A percentile compares a stretch with the other conserved stretches of the same genome.
phyloP scores from a whole-genome alignment of 768 basidiomycete genomes.

The Tylopilus sp. region DNA sequence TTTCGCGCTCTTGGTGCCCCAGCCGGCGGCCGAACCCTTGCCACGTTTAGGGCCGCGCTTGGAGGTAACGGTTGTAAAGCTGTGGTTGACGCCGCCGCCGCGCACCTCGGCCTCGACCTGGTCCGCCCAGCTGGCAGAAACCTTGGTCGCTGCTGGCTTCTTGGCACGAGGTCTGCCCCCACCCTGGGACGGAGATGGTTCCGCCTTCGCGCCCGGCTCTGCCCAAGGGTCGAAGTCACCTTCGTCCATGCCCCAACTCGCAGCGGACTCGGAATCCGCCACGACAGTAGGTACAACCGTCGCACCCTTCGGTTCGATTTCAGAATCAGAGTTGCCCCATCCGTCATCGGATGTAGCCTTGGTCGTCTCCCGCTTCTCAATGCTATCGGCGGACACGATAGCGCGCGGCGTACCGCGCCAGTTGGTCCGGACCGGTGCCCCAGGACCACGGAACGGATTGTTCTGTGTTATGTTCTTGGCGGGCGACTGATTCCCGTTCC shows the following conservation, averaged over 20 bases:
- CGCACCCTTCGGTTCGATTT: slow-evolving; percentile 8
- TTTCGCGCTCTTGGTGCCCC: slow-evolving; percentile 2
- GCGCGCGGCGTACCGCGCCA: slow-evolving; percentile 28
- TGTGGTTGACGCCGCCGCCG: not conserved
- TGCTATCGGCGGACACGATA: slow-evolving; percentile 23
- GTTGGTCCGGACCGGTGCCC: slow-evolving; percentile 30
- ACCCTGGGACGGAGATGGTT: not conserved
- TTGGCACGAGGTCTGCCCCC: slow-evolving; percentile 1
- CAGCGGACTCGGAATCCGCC: slow-evolving; percentile 15
- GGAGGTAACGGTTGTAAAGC: slow-evolving; percentile 3
- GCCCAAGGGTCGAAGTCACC: slow-evolving; percentile 23
- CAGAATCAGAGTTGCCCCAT: slow-evolving; percentile 23
- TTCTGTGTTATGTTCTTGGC: slow-evolving; percentile 3
- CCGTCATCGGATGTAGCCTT: slow-evolving; percentile 6
- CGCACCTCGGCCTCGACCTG: slow-evolving; percentile 21
- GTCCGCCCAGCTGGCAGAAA: slow-evolving; percentile 25
- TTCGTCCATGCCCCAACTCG: slow-evolving; percentile 24
- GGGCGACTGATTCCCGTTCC: not conserved
- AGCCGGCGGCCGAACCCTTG: slow-evolving; percentile 8
- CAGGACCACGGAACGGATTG: slow-evolving; percentile 27
- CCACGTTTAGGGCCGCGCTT: slow-evolving; percentile 17
- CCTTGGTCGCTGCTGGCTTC: slow-evolving; percentile 8
- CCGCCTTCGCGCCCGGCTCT: slow-evolving; percentile 8
- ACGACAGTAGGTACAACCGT: not conserved
- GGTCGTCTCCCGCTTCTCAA: slow-evolving; percentile 23